Evolutionary conservation across 768 basidiomycete species (phyloP).

Genomic region (Trametes cinnabarina): DNA sequence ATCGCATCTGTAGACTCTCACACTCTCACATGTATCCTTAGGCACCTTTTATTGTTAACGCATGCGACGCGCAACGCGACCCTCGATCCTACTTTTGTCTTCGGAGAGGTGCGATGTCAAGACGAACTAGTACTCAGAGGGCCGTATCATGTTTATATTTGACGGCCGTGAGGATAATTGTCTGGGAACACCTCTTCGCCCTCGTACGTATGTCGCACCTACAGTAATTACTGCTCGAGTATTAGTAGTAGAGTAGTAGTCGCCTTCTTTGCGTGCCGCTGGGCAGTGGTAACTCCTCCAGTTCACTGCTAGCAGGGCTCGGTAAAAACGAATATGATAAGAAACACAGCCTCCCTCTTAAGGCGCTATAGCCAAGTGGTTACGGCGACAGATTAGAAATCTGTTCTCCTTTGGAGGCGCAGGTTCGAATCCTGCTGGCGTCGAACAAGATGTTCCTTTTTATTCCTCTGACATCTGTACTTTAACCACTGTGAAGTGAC

Average conservation of each 20-base stretch:
- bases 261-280: too few relatives aligned
- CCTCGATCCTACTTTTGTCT: not conserved
- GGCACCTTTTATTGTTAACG: conserved; percentile 10
- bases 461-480: not conserved
- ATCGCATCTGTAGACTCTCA: conserved; percentile 11
- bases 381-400: conserved; percentile 76
- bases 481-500: too few relatives aligned
- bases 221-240: too few relatives aligned
- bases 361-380: conserved; percentile 79
- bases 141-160: too few relatives aligned
- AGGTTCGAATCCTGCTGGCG: conserved; percentile 48
- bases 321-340: not conserved
- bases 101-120: too few relatives aligned
- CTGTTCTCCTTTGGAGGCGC: conserved; percentile 37
- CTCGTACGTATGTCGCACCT: too few relatives aligned
- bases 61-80: not conserved
- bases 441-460: conserved; percentile 21
- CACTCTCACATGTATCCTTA: conserved; percentile 13
- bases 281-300: too few relatives aligned
- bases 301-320: too few relatives aligned
- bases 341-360: not conserved
- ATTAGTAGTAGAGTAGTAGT: too few relatives aligned
- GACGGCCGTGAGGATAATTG: too few relatives aligned
- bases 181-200: too few relatives aligned
- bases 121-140: too few relatives aligned